Base-by-base conservation (phyloP, 352 stramenopile genomes). In the Pythium aristosporum region DNA sequence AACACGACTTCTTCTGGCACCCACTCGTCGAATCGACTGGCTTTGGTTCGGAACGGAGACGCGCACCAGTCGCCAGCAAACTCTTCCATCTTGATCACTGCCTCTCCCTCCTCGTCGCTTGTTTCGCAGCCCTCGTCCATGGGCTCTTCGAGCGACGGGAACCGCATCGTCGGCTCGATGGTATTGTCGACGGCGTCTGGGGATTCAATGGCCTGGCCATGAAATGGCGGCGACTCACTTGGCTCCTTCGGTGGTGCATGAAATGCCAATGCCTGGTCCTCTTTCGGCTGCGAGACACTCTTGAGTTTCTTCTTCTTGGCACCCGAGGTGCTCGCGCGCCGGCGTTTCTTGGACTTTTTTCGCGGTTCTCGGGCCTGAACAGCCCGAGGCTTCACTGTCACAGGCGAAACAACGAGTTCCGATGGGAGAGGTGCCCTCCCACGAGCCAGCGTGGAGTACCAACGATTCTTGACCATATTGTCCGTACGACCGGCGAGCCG, bases 401-500 rank as follows among this genome's bases (percentile, higher is more conserved):
- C 18, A 18, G 16, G 43, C 43, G n/a, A 11, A n/a, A 50, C 43
- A 23, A 11, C 54, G 3, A 3, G 11, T 25, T 13, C n/a, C 18
- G n/a, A 32, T 13, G n/a, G 7, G 13, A 16, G 7, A 10, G n/a
- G 18, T n/a, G 20, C 13, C 5, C 25, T 46, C 2, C 49, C 50
- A 7, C 61, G 61, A 20, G 30, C 21, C 36, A 68, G 44, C 7
- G 53, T 73, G 43, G 67, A 76, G 52, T 80, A 69, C 74, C 77
- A 87, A 16, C 80, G 77, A 53, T 87, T 87, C 55, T 87, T 87
- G 41, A 87, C 83, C 49, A 69, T 71, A 39, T 87, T 87, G 59
- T 87, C 78, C 1, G 78, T 87, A 9, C 78, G 59, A 2, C 78
- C 78, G 3, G 65, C 59, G 5, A 87, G 58, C 8, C 68, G 28